These are phyloP conservation scores for Porpolomopsis calyptriformis DNA, from an alignment of 768 basidiomycete species.

Conservation along the genomic window DNA sequence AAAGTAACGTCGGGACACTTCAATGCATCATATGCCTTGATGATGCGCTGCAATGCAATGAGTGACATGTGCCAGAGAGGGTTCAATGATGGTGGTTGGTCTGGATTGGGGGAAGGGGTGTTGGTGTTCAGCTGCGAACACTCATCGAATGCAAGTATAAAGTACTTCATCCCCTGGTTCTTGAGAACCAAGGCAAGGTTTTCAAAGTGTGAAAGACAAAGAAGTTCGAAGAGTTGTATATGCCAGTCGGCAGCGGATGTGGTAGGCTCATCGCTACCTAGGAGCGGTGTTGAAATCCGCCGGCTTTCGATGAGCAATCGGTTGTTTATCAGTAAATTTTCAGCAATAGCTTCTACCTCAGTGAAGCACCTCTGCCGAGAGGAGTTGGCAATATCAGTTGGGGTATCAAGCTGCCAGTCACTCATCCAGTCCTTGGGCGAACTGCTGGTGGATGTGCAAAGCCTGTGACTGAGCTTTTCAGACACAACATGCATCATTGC, in stretches of 20 bases:
- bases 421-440: not conserved
- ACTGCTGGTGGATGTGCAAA: not conserved
- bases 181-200: not conserved
- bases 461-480: constrained; percentile 2
- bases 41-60: constrained; percentile 4
- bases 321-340: not conserved
- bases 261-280: not conserved
- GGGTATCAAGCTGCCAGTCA: not conserved
- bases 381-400: not conserved
- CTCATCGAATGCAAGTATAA: constrained; percentile 4
- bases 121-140: constrained; percentile 1
- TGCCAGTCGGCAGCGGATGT: not conserved
- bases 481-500: constrained; percentile 3
- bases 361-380: not conserved
- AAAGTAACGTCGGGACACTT: not conserved
- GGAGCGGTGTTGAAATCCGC: not conserved
- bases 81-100: no score
- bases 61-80: constrained; percentile 5
- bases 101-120: no score
- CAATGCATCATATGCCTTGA: constrained; percentile 3
- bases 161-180: not conserved
- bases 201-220: not conserved
- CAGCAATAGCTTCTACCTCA: not conserved
- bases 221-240: not conserved
- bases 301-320: not conserved